Percentiles rank a stretch among this genome's conserved stretches.
These are phyloP conservation scores for Xylaria sp. DNA, from an alignment of 2,329 filamentous ascomycete genomes.

Conservation along the genomic window DNA sequence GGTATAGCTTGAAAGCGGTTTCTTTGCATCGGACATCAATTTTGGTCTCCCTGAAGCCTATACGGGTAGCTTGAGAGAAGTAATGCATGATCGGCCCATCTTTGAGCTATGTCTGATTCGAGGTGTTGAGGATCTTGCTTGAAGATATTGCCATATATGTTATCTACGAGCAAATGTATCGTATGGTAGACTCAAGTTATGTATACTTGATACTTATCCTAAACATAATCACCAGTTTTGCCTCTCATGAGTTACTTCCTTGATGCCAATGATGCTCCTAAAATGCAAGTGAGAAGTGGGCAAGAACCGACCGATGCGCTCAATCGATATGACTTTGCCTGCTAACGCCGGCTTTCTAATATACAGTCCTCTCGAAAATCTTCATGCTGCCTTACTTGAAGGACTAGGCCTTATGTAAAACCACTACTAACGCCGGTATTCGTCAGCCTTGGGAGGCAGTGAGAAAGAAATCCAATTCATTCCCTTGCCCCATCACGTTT, in stretches of 20 bases:
- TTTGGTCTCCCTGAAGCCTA: not conserved
- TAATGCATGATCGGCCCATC: not conserved
- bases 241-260: conserved; percentile 9
- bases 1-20: conserved; percentile 9
- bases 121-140: conserved; percentile 10
- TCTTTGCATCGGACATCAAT: not conserved
- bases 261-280: conserved; percentile 26
- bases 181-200: conserved; percentile 7
- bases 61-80: not conserved
- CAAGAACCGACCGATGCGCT: conserved; percentile 16
- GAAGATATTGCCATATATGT: conserved; percentile 4
- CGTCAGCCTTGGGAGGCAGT: conserved; percentile 47
- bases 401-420: conserved; percentile 15
- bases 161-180: conserved; percentile 18
- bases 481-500: conserved; percentile 73
- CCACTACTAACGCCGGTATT: not conserved
- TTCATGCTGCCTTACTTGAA: conserved; percentile 3
- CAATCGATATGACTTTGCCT: conserved; percentile 10
- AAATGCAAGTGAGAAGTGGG: conserved; percentile 11
- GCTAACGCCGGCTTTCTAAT: conserved; percentile 29
- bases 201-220: conserved; percentile 16
- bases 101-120: not conserved
- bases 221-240: conserved; percentile 19
- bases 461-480: conserved; percentile 83
- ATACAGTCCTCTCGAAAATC: conserved; percentile 27